Base-by-base conservation (phyloP, 1,284 basidiomycete genomes). In the Rugosomyces carneus region DNA sequence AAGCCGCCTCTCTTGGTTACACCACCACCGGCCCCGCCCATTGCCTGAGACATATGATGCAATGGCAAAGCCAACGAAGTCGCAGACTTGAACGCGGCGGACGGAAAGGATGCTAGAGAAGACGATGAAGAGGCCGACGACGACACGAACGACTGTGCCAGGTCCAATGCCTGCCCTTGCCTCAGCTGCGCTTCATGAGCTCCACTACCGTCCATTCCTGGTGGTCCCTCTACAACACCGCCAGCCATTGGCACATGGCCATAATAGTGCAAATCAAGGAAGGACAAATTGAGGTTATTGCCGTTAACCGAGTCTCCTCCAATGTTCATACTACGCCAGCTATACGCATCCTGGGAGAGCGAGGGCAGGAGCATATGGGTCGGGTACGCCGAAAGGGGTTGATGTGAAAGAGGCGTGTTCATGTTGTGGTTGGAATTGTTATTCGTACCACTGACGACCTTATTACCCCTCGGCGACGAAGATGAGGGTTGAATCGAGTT, bases 211-310 rank as follows among this genome's bases (percentile, higher is more conserved):
- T 3, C 8, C 36, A 31, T 38, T 4, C 36, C 36, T 16, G n/a
- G 21, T 16, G n/a, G n/a, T 35, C 40, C 40, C 16, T 5, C 29
- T 18, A 15, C 49, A 34, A 49, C 48, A 32, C 54, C 53, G 29
- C 45, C 44, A 19, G 51, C 52, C 35, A 13, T 62, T 57, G 48
- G 46, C 40, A 7, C 45, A 19, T 31, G 60, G 29, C 67, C 70
- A 57, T 79, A 81, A 58, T 86, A 86, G 57, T 88, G 84, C 59
- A 88, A 59, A 60, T 88, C 84, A 46, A 88, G 69, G 62, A 84
- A 88, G 1, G 84, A 77, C 3, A 86, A 38, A 29, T 51, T 55
- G 11, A 57, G 60, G 48, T 81, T 73, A 43, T 76, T 76, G 13
- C 10, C 10, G 10, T 10, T 26, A 26, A 5, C 10, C 39, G 69